A percentile compares a stretch with the other conserved stretches of the same genome.
phyloP scores from a whole-genome alignment of 768 basidiomycete genomes.

The Amanita pseudoporphyria region DNA sequence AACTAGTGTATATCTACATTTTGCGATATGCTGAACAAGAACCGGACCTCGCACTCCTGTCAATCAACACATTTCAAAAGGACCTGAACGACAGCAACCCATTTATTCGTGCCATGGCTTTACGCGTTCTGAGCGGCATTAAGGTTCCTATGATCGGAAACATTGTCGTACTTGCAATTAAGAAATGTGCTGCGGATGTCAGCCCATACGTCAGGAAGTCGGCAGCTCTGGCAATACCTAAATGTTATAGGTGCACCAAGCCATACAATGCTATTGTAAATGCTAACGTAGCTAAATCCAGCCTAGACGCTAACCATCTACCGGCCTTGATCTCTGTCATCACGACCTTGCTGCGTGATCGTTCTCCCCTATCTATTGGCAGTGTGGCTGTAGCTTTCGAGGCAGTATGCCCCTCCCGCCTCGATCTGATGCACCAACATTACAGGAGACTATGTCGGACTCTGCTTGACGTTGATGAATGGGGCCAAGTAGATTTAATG shows the following conservation, averaged over 20 bases:
- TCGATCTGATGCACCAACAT: slow-evolving; percentile 84
- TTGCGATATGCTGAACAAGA: slow-evolving; percentile 88
- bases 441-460: slow-evolving; percentile 77
- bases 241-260: slow-evolving; percentile 54
- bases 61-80: slow-evolving; percentile 98
- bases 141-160: slow-evolving; percentile 82
- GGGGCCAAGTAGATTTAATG: slow-evolving; percentile 84
- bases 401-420: slow-evolving; percentile 74
- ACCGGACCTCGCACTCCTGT: slow-evolving; percentile 89
- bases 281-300: slow-evolving; percentile 19
- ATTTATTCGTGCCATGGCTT: slow-evolving; percentile 92
- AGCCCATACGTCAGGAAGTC: slow-evolving; percentile 95
- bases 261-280: not conserved
- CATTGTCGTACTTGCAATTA: slow-evolving; percentile 80
- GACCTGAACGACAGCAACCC: slow-evolving; percentile 90
- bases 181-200: slow-evolving; percentile 84
- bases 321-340: slow-evolving; percentile 63
- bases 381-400: slow-evolving; percentile 81
- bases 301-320: slow-evolving; percentile 67
- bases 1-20: slow-evolving; percentile 97
- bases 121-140: slow-evolving; percentile 89
- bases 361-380: slow-evolving; percentile 82
- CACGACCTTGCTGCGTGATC: slow-evolving; percentile 54
- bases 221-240: slow-evolving; percentile 83
- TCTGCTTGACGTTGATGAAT: slow-evolving; percentile 91